Evolutionary conservation across 495 filamentous ascomycete species (phyloP), one percentile per base, ranked within the genome.

Genomic region (Aspergillus asperescens): DNA sequence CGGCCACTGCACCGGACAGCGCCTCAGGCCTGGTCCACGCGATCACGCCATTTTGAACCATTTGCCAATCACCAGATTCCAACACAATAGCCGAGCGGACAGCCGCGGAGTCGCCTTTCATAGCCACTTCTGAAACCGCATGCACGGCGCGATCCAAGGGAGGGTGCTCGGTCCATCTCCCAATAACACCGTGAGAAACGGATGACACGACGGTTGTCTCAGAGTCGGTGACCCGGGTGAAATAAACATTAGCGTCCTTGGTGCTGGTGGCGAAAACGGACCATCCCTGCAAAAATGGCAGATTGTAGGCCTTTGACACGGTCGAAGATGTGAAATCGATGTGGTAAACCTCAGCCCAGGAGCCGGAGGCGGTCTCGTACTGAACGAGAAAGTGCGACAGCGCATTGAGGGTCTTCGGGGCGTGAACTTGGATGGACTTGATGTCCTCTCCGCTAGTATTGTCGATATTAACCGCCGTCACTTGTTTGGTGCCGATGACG

Each of bases 331-430:
- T 80, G 46, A 87, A 61, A 58, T 95, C 79, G 57, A 93, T 76
- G 57, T 93, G 89, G 62, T 83, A 96, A 24, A 96, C 86, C 55
- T 93, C 87, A 5, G 88, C 90, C 75, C 84, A 88, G 61, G 90
- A 85, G 13, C 81, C 81, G 12, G 73, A 77, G 3, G 69, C 68
- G 1, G 88, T 88, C 60, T 84, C 80, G 64, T 79, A 93, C 54
- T 96, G 87, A 7, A 96, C 87, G 35, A 96, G 70, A 68, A 96
- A 88, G 73, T 94, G 86, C 4, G 88, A 76, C 20, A 81, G 71
- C 25, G 86, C 84, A 63, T 84, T 84, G 22, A 83, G 69, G 45
- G 84, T 74, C 45, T 81, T 79, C 5, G 88, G 81, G 12, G 89
- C 85, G 63, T 94, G 87, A 19, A 96, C 68, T 7, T 74, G 76